Conservation (phyloP, 2,329 filamentous ascomycete species). For the Teratosphaeria nubilosa region DNA sequence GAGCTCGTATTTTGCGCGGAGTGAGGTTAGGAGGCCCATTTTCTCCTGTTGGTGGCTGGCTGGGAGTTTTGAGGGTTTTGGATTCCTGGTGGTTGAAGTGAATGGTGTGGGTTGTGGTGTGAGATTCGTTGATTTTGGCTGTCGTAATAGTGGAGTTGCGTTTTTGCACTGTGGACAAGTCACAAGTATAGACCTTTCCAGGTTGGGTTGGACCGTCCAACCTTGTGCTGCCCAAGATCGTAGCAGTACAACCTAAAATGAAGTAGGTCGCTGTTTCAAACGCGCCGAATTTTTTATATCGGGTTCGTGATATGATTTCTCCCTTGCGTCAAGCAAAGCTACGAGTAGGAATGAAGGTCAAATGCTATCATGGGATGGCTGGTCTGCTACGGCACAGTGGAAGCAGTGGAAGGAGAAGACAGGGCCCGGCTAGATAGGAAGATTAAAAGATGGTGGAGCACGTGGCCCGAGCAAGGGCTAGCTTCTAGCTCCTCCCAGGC, state of each 20-base stretch:
- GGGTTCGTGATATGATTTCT: neutral
- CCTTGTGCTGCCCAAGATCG: too few relatives aligned
- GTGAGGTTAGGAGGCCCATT: constrained; percentile 63
- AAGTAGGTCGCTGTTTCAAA: neutral
- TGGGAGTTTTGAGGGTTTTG: neutral
- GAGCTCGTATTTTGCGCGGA: constrained; percentile 75
- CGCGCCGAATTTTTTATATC: too few relatives aligned
- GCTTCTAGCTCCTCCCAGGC: too few relatives aligned
- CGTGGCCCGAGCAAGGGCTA: too few relatives aligned
- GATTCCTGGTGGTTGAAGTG: neutral
- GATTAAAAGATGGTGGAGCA: neutral
- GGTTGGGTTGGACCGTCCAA: too few relatives aligned
- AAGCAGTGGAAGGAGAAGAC: neutral
- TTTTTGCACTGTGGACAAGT: too few relatives aligned
- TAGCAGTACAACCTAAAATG: neutral
- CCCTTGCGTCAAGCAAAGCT: neutral
- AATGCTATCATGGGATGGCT: too few relatives aligned
- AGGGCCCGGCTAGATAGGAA: neutral
- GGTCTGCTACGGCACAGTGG: too few relatives aligned
- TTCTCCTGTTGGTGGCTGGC: neutral
- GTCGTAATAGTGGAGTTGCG: too few relatives aligned
- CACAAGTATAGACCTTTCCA: too few relatives aligned
- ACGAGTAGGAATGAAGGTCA: too few relatives aligned
- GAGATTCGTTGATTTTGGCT: too few relatives aligned
- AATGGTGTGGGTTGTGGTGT: neutral